These are phyloP conservation scores for Yamadazyma sp. DNA, from an alignment of 1,139 yeast species.

Conservation along the genomic window DNA sequence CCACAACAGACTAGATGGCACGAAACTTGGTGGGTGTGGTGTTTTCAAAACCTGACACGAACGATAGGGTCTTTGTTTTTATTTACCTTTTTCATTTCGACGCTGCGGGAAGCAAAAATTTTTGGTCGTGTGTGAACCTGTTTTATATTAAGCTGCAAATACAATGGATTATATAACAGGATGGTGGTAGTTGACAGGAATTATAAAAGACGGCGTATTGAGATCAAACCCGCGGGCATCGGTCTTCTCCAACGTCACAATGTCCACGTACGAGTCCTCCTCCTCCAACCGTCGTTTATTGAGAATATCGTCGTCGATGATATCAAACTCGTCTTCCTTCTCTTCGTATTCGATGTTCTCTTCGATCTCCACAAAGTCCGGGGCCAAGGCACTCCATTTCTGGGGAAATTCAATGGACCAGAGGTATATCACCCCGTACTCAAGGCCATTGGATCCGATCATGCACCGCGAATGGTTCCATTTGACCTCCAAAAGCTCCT, in stretches of 20 bases:
- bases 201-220: slow-evolving; percentile 39
- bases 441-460: slow-evolving; percentile 86
- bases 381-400: slow-evolving; percentile 96
- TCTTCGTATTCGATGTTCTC: slow-evolving; percentile 89
- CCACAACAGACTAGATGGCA: too few relatives aligned
- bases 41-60: slow-evolving; percentile 1
- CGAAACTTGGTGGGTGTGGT: neutral
- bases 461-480: slow-evolving; percentile 80
- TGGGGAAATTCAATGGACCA: slow-evolving; percentile 88
- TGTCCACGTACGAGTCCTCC: slow-evolving; percentile 71
- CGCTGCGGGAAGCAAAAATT: slow-evolving; percentile 1
- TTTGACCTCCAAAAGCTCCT: slow-evolving; percentile 76
- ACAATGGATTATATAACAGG: neutral
- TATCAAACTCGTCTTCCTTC: slow-evolving; percentile 89
- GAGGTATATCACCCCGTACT: slow-evolving; percentile 75
- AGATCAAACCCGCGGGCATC: slow-evolving; percentile 71
- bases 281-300: slow-evolving; percentile 62
- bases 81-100: slow-evolving; percentile 3
- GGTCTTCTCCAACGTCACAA: slow-evolving; percentile 55
- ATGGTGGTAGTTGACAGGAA: slow-evolving; percentile 39
- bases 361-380: slow-evolving; percentile 93
- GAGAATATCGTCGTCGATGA: slow-evolving; percentile 63
- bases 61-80: slow-evolving; percentile 1
- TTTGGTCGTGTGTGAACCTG: neutral
- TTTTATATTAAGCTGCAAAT: neutral